Percentiles rank a stretch among this genome's conserved stretches.
These are phyloP conservation scores for Helotiales sp. DNA, from an alignment of 2,329 filamentous ascomycete species.

Conservation along the genomic window DNA sequence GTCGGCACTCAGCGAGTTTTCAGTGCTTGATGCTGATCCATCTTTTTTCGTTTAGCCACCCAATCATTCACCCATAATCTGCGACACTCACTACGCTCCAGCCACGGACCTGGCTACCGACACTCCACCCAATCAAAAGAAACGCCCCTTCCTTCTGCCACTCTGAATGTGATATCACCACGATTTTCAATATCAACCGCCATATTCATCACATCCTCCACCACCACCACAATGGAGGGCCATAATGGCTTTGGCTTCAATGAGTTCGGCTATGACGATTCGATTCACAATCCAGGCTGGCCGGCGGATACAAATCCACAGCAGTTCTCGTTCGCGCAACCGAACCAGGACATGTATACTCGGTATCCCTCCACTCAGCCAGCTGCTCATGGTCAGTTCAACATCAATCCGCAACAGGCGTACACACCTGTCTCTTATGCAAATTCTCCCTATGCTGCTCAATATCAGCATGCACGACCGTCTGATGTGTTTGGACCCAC, in stretches of 20 bases:
- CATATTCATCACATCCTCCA: not conserved
- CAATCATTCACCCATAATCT: slow-evolving; percentile 19
- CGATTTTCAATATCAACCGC: not conserved
- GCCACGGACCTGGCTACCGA: too few relatives aligned
- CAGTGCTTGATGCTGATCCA: slow-evolving; percentile 29
- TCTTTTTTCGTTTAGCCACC: slow-evolving; percentile 28
- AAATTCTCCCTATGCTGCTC: slow-evolving; percentile 31
- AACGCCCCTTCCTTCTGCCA: slow-evolving; percentile 7
- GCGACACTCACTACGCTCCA: too few relatives aligned
- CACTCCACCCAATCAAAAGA: slow-evolving; percentile 11
- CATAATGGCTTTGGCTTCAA: slow-evolving; percentile 29
- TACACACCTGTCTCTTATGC: slow-evolving; percentile 27
- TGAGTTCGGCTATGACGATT: slow-evolving; percentile 31
- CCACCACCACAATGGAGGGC: slow-evolving; percentile 27
- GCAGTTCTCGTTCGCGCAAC: slow-evolving; percentile 19
- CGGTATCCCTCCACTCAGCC: slow-evolving; percentile 18
- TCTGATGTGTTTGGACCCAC: slow-evolving; percentile 28
- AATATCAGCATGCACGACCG: slow-evolving; percentile 29
- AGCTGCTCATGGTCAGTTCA: slow-evolving; percentile 28
- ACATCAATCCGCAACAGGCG: slow-evolving; percentile 26
- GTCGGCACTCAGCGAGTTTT: not conserved
- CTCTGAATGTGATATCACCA: slow-evolving; percentile 13
- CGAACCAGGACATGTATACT: slow-evolving; percentile 24
- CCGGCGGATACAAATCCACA: slow-evolving; percentile 24
- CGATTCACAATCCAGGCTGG: slow-evolving; percentile 29